Conservation (phyloP, 345 rosid genomes). For the Carallia pectinifolia region DNA sequence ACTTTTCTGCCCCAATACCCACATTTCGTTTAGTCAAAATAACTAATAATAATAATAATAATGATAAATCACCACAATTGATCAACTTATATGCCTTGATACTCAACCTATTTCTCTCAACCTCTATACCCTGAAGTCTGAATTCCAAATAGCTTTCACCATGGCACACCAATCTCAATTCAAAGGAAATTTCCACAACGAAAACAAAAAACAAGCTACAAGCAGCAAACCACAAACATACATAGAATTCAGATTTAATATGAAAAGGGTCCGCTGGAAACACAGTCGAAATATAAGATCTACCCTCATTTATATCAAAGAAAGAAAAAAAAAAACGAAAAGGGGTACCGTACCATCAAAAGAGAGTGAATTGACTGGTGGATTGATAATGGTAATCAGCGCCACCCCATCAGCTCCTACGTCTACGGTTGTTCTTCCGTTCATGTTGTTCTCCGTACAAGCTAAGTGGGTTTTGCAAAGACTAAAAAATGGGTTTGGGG, state of each 20-base stretch:
- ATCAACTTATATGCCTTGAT: too few species aligned
- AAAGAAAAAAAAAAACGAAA: background rate
- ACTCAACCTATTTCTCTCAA: too few species aligned
- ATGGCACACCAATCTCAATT: background rate
- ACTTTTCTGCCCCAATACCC: too few species aligned
- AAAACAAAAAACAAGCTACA: background rate
- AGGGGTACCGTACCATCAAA: constrained; percentile 72
- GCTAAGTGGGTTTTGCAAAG: background rate
- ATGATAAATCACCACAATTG: too few species aligned
- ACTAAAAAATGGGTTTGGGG: too few species aligned
- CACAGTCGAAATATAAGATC: constrained; percentile 6
- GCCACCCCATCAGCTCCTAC: constrained; percentile 93
- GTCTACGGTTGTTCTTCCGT: constrained; percentile 64
- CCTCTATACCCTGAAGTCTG: too few species aligned
- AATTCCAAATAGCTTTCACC: too few species aligned
- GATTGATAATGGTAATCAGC: constrained; percentile 74
- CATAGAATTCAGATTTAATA: background rate
- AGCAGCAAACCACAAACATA: background rate
- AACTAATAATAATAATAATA: too few species aligned
- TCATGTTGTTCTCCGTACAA: constrained; percentile 36
- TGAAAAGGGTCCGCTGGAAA: background rate
- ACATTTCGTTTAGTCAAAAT: too few species aligned
- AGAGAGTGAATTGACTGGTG: constrained; percentile 91
- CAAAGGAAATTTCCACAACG: background rate
- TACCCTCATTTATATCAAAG: background rate